Conservation (phyloP, 805 yeast genomes). For the Lipomyces yamadae region DNA sequence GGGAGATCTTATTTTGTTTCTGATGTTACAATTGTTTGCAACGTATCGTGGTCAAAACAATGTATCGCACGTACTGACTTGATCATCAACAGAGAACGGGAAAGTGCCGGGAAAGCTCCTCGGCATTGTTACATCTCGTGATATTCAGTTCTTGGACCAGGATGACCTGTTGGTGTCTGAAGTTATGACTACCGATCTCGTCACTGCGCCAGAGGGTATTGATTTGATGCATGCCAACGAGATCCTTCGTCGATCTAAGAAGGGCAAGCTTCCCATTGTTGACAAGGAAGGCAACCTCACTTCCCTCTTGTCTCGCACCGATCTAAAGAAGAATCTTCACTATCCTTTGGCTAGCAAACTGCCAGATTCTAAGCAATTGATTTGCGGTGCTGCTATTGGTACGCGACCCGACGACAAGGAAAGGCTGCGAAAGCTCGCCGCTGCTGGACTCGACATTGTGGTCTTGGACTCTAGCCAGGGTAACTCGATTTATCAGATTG, state of each 20-base stretch:
- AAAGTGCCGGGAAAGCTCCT: conserved; percentile 83
- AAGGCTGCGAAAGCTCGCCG: conserved; percentile 82
- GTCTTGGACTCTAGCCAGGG: conserved; percentile 97
- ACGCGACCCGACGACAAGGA: conserved; percentile 86
- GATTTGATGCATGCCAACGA: conserved; percentile 85
- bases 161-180: conserved; percentile 64
- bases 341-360: conserved; percentile 96
- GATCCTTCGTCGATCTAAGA: conserved; percentile 87
- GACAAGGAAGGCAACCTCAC: conserved; percentile 77
- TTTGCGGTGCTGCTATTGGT: conserved; percentile 99
- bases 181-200: conserved; percentile 87
- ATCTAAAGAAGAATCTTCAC: conserved; percentile 91
- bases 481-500: conserved; percentile 91
- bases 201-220: conserved; percentile 83
- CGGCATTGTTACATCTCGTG: conserved; percentile 97
- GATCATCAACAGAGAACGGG: conserved; percentile 67
- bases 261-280: conserved; percentile 96
- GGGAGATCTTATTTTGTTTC: conserved; percentile 28
- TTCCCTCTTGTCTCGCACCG: conserved; percentile 91
- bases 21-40: background rate
- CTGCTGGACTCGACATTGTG: conserved; percentile 96
- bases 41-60: background rate
- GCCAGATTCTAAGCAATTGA: conserved; percentile 86
- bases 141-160: conserved; percentile 90
- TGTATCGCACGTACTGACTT: conserved; percentile 40